Base-by-base conservation (phyloP, 2,329 filamentous ascomycete genomes). In the Mycosphaerella sp. region DNA sequence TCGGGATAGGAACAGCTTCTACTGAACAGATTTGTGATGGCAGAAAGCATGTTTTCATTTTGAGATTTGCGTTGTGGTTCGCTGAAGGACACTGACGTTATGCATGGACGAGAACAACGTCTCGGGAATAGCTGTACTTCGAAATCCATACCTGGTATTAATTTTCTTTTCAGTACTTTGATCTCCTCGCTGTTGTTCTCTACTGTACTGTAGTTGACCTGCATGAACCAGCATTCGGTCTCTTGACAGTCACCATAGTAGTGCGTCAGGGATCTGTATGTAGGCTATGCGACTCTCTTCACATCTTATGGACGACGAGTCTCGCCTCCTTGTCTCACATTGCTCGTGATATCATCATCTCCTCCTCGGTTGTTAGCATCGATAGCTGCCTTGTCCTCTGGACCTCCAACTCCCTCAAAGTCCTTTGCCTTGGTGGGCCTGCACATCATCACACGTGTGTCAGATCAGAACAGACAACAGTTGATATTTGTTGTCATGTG, bases 331-430 rank as follows among this genome's bases (percentile, higher is more conserved):
- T 70, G 68, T 58, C 70, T 62, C 27, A 73, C 60, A 59, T 73
- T 73, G 14, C 59, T 64, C 50, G 67, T 56, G 10, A 74, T 67
- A 49, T 69, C 65, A 59, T 74, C 66, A 41, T 70, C 64, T 7
- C 73, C 73, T 10, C 63, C 64, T 7, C 70, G 63, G 18, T 66
- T 66, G 55, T 68, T 64, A n/a, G 64, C 67, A 49, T 66, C 69
- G 10, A 66, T 59, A 25, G 61, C 52, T 30, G 65, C 66, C 61
- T 74, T 74, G 46, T 69, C 69, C 63, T 77, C 74, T 2, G 73
- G 74, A 12, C 73, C 74, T 1, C 75, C 75, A 0, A 61, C 57
- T 21, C 74, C 75, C 53, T 76, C 74, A 48, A 75, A 77, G 54
- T 76, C 74, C 32, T 67, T 54, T 0, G 73, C 73, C 60, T 77